These are phyloP conservation scores for Fraxinus angustifolia DNA, from an alignment of 305 asterid genomes.

Conservation along the genomic window DNA sequence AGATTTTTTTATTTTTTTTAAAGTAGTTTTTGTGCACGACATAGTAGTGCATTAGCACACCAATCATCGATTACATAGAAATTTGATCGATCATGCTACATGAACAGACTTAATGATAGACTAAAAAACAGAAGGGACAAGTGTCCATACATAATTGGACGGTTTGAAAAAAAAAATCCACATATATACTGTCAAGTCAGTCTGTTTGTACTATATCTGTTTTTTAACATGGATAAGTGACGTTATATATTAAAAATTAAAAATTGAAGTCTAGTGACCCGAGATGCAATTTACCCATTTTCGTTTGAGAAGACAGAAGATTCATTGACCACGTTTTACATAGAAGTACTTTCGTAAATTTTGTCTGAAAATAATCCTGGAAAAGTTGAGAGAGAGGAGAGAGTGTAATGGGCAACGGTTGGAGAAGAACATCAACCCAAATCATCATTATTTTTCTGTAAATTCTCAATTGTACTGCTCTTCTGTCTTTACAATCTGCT, in stretches of 20 bases:
- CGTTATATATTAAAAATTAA: not conserved
- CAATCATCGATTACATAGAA: too few relatives aligned
- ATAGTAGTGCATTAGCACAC: too few relatives aligned
- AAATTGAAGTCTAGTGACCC: not conserved
- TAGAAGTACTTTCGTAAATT: not conserved
- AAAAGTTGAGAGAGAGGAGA: constrained; percentile 6
- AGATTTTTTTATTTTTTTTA: too few relatives aligned
- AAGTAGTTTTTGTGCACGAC: too few relatives aligned
- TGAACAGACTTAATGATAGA: too few relatives aligned
- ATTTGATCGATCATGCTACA: too few relatives aligned
- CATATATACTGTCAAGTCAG: too few relatives aligned
- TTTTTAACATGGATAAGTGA: not conserved
- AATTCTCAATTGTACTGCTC: constrained; percentile 26
- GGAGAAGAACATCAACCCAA: constrained; percentile 24
- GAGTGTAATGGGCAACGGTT: constrained; percentile 19
- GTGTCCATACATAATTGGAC: too few relatives aligned
- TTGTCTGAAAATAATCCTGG: not conserved
- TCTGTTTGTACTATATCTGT: too few relatives aligned
- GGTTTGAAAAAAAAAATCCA: too few relatives aligned
- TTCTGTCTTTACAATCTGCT: constrained; percentile 21
- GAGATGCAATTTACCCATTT: not conserved
- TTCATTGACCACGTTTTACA: not conserved
- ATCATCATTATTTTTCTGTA: constrained; percentile 29
- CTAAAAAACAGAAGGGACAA: too few relatives aligned
- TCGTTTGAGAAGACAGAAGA: not conserved